Evolutionary conservation across 495 filamentous ascomycete genomes (phyloP).

Genomic region (Talaromyces adpressus): DNA sequence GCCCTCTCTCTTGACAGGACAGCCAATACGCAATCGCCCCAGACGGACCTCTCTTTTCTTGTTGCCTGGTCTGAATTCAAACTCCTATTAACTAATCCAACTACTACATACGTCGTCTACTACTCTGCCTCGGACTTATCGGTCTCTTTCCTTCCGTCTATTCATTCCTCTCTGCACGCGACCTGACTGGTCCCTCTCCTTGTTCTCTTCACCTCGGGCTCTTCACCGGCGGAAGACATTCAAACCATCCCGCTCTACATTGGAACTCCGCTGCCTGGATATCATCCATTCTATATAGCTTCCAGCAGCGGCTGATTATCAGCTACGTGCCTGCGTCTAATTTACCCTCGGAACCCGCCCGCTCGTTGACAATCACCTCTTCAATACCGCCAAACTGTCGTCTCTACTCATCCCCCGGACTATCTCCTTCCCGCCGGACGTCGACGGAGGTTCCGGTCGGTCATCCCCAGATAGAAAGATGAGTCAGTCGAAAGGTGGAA

Average conservation of each 20-base stretch:
- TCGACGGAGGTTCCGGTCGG: conserved; percentile 53
- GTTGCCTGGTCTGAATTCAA: not conserved
- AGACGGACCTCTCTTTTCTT: not conserved
- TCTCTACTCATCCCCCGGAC: conserved; percentile 71
- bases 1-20: not conserved
- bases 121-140: not conserved
- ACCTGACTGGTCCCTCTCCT: not conserved
- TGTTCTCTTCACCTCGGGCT: not conserved
- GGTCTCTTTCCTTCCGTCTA: not conserved
- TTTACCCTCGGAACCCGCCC: not conserved
- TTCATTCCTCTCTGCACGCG: not conserved
- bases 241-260: not conserved
- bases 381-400: conserved; percentile 80
- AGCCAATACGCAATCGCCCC: not conserved
- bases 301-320: not conserved
- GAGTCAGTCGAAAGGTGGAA: conserved; percentile 55
- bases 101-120: not conserved
- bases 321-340: not conserved
- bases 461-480: conserved; percentile 44
- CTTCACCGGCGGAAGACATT: not conserved
- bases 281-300: not conserved
- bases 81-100: not conserved
- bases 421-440: conserved; percentile 72
- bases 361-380: not conserved
- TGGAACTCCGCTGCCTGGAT: not conserved